Conservation (phyloP, 768 basidiomycete species). For the Lactarius akahatsu region DNA sequence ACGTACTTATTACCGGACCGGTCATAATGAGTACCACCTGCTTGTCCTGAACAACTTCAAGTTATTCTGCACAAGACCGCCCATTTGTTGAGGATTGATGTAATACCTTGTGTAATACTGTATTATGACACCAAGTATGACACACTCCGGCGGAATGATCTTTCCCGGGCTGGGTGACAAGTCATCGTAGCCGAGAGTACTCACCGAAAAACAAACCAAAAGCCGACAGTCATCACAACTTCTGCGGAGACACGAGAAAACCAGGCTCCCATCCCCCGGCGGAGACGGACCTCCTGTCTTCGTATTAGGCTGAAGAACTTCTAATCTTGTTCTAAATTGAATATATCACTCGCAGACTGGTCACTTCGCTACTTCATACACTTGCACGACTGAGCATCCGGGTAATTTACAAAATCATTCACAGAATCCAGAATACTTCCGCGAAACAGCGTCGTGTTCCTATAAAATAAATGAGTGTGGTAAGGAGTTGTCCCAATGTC, state of each 20-base stretch:
- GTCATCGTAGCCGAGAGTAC: not conserved
- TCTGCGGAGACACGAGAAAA: not conserved
- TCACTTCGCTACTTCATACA: not conserved
- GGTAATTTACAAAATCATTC: not conserved
- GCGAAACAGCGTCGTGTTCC: not conserved
- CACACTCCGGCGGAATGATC: not conserved
- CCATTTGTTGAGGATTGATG: not conserved
- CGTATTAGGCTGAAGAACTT: not conserved
- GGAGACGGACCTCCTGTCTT: not conserved
- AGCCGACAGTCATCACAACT: not conserved
- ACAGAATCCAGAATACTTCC: not conserved
- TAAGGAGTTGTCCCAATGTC: not conserved
- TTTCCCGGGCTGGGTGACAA: not conserved
- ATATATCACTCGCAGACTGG: not conserved
- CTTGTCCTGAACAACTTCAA: not conserved
- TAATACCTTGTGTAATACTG: not conserved
- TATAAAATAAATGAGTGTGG: not conserved
- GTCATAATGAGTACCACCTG: not conserved
- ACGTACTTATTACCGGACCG: not conserved
- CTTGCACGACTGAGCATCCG: not conserved
- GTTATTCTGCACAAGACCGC: not conserved
- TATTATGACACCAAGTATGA: not conserved
- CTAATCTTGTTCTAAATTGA: not conserved
- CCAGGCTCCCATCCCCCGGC: not conserved
- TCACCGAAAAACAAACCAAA: not conserved